Percentiles rank a stretch among this genome's conserved stretches.
These are phyloP conservation scores for Curvularia spicifera DNA, from an alignment of 2,329 filamentous ascomycete genomes.

Conservation along the genomic window DNA sequence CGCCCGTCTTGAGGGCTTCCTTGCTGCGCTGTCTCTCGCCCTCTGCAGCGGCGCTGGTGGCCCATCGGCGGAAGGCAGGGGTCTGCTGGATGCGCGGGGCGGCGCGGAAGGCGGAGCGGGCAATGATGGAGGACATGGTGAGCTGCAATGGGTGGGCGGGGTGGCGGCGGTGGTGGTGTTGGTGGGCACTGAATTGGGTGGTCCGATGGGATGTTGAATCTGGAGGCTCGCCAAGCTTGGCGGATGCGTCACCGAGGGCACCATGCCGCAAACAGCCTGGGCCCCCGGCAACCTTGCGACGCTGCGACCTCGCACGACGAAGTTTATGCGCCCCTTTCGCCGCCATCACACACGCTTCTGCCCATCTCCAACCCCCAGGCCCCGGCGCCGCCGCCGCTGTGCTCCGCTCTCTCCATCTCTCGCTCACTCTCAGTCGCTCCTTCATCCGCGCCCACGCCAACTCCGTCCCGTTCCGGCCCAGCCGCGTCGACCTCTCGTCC, in stretches of 20 bases:
- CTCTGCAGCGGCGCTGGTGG: constrained; percentile 47
- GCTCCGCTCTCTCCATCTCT: constrained; percentile 17
- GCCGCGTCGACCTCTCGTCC: constrained; percentile 17
- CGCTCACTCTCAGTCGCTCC: constrained; percentile 22
- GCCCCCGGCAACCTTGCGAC: constrained; percentile 18
- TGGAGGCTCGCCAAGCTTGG: constrained; percentile 23
- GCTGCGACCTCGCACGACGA: constrained; percentile 17
- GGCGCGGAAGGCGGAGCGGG: constrained; percentile 56
- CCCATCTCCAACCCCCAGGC: constrained; percentile 5
- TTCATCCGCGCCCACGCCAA: constrained; percentile 7
- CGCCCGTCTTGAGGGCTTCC: constrained; percentile 65
- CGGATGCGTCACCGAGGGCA: constrained; percentile 22
- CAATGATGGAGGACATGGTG: constrained; percentile 56
- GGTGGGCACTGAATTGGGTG: constrained; percentile 21
- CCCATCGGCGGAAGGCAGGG: constrained; percentile 43
- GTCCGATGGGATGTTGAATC: constrained; percentile 27
- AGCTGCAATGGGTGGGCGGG: constrained; percentile 24
- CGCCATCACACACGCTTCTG: constrained; percentile 10
- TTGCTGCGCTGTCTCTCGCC: constrained; percentile 56
- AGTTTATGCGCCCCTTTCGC: constrained; percentile 29
- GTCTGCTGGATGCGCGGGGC: constrained; percentile 53
- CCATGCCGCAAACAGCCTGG: constrained; percentile 23
- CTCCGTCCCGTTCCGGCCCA: constrained; percentile 4
- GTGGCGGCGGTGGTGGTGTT: constrained; percentile 9
- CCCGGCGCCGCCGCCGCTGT: constrained; percentile 26